A percentile compares a stretch with the other conserved stretches of the same genome.
phyloP scores from a whole-genome alignment of 1,284 basidiomycete genomes.

The Exobasidium rhododendri region DNA sequence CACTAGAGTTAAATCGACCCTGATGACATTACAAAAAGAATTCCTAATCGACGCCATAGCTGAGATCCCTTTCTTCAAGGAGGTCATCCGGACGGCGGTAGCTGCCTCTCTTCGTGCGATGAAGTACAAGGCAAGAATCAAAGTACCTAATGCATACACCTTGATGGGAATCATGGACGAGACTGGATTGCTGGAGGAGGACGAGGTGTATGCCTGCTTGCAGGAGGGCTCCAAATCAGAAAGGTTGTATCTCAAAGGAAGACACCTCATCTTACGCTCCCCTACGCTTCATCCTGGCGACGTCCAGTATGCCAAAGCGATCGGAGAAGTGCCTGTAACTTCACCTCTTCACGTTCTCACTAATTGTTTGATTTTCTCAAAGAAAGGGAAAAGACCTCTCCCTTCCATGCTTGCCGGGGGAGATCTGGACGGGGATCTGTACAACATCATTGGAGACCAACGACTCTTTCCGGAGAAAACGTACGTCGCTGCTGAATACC shows the following conservation, averaged over 20 bases:
- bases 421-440: constrained; percentile 32
- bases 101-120: constrained; percentile 67
- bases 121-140: constrained; percentile 67
- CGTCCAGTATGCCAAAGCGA: constrained; percentile 24
- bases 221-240: constrained; percentile 17
- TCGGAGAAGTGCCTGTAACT: constrained; percentile 14
- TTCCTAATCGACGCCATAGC: constrained; percentile 45
- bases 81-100: constrained; percentile 62
- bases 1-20: constrained; percentile 61
- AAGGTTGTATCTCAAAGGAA: constrained; percentile 18
- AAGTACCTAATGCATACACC: constrained; percentile 65
- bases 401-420: constrained; percentile 26
- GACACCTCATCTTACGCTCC: constrained; percentile 27
- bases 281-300: constrained; percentile 36
- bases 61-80: constrained; percentile 64
- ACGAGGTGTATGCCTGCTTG: constrained; percentile 31
- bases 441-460: constrained; percentile 58
- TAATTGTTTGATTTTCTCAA: constrained; percentile 31
- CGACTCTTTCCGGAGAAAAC: constrained; percentile 61
- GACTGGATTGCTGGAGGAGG: constrained; percentile 21
- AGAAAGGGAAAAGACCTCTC: constrained; percentile 18
- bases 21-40: constrained; percentile 58
- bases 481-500: constrained; percentile 61
- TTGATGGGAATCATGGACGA: constrained; percentile 67
- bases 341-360: constrained; percentile 24